phyloP scores from a whole-genome alignment of 805 yeast genomes.

The Cyberlindnera euphorbiae region DNA sequence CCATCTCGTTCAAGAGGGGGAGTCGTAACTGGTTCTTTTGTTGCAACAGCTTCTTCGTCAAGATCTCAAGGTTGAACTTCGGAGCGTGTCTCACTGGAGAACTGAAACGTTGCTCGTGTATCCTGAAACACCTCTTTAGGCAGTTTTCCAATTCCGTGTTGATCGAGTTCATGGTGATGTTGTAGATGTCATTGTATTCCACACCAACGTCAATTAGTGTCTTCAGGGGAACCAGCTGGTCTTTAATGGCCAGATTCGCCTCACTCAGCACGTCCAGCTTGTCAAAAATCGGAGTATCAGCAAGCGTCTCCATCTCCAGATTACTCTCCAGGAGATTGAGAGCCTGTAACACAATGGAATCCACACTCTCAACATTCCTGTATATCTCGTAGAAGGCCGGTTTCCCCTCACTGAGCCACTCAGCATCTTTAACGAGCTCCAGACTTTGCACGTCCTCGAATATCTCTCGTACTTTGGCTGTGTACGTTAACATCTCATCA shows the following conservation, averaged over 20 bases:
- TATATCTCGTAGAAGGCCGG: conserved; percentile 29
- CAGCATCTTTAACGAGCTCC: conserved; percentile 9
- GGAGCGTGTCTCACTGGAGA: conserved; percentile 40
- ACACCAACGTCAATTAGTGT: conserved; percentile 34
- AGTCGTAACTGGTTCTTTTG: conserved; percentile 30
- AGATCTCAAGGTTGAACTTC: conserved; percentile 30
- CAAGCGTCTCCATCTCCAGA: conserved; percentile 19
- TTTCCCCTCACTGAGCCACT: conserved; percentile 33
- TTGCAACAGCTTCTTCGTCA: conserved; percentile 29
- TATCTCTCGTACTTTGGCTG: conserved; percentile 14
- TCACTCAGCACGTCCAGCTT: conserved; percentile 31
- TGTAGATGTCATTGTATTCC: conserved; percentile 41
- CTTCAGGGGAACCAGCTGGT: conserved; percentile 28
- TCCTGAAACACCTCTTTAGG: conserved; percentile 32
- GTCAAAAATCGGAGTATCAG: conserved; percentile 27
- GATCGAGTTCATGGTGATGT: conserved; percentile 38
- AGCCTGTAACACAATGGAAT: conserved; percentile 30
- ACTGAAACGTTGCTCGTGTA: conserved; percentile 34
- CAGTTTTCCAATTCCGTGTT: conserved; percentile 35
- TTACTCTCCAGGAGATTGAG: conserved; percentile 32
- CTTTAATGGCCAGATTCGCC: conserved; percentile 23
- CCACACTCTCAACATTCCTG: conserved; percentile 30
- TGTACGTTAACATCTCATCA: conserved; percentile 21
- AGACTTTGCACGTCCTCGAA: conserved; percentile 7
- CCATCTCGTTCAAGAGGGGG: conserved; percentile 37